phyloP scores from a whole-genome alignment of 2,329 filamentous ascomycete genomes.

The Stagonosporopsis vannaccii region DNA sequence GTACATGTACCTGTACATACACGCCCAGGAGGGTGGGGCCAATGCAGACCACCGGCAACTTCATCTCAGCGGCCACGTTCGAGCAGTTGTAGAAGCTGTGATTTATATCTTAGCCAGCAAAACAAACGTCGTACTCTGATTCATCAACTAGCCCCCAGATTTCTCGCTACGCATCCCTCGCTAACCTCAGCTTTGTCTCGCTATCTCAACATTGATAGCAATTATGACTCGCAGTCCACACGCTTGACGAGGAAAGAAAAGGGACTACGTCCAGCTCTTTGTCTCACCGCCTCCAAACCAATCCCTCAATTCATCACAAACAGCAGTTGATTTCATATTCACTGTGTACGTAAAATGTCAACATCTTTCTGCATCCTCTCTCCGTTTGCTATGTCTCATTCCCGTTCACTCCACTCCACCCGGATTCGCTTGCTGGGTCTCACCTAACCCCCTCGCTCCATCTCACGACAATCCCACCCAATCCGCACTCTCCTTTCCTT shows the following conservation, averaged over 20 bases:
- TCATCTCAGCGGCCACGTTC: background rate
- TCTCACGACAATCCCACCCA: background rate
- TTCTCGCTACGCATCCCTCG: background rate
- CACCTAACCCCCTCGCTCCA: background rate
- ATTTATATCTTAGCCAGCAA: background rate
- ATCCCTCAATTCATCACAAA: background rate
- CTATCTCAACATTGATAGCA: background rate
- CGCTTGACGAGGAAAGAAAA: too few species aligned
- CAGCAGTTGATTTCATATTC: background rate
- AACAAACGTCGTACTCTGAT: too few species aligned
- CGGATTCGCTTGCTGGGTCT: background rate
- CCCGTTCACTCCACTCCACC: background rate
- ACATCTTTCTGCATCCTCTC: too few species aligned
- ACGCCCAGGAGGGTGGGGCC: background rate
- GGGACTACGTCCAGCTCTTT: background rate
- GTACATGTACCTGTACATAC: slow-evolving; percentile 13
- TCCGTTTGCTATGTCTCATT: background rate
- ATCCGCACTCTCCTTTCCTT: background rate
- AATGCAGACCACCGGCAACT: background rate
- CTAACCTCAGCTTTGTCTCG: background rate
- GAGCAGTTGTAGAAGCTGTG: background rate
- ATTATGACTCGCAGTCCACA: background rate
- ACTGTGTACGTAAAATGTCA: too few species aligned
- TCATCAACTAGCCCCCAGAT: background rate
- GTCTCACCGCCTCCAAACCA: background rate